phyloP scores from a whole-genome alignment of 1,284 basidiomycete species.

The Boletellus dicymbophilus region DNA sequence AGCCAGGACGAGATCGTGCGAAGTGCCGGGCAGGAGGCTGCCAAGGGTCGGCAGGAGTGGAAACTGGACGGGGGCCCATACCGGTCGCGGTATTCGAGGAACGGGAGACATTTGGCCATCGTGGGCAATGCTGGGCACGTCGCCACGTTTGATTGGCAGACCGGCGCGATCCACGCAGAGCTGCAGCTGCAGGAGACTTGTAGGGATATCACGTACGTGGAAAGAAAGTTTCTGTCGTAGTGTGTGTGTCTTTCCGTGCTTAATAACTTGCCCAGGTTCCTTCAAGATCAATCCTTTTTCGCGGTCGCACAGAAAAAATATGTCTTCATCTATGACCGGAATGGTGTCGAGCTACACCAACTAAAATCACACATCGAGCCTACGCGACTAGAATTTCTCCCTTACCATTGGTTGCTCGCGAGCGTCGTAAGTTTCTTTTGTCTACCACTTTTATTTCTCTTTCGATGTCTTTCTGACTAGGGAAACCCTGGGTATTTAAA shows the following conservation, averaged over 20 bases:
- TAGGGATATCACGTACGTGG: conserved; percentile 83
- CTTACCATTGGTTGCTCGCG: conserved; percentile 94
- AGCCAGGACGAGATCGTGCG: conserved; percentile 78
- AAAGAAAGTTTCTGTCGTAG: conserved; percentile 2
- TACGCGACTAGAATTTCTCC: conserved; percentile 89
- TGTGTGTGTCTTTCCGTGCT: conserved; percentile 2
- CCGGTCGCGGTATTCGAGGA: conserved; percentile 82
- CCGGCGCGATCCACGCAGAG: conserved; percentile 85
- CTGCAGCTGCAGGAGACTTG: conserved; percentile 89
- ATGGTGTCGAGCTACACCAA: conserved; percentile 92
- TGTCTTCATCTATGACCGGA: conserved; percentile 94
- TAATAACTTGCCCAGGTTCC: conserved; percentile 54
- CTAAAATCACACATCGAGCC: conserved; percentile 89
- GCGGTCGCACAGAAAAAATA: conserved; percentile 98
- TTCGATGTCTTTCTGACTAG: conserved; percentile 36
- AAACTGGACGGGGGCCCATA: conserved; percentile 90
- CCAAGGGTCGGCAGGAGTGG: conserved; percentile 78
- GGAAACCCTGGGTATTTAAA: conserved; percentile 91
- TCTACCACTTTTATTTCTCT: not conserved
- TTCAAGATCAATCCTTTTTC: conserved; percentile 92
- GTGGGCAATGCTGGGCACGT: conserved; percentile 85
- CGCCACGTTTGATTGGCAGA: conserved; percentile 96
- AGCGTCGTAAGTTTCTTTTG: conserved; percentile 61
- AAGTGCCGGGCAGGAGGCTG: conserved; percentile 73
- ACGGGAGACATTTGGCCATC: conserved; percentile 88